Evolutionary conservation across 192 early-diverging fungal species (phyloP).

Genomic region (Phycomyces nitens): DNA sequence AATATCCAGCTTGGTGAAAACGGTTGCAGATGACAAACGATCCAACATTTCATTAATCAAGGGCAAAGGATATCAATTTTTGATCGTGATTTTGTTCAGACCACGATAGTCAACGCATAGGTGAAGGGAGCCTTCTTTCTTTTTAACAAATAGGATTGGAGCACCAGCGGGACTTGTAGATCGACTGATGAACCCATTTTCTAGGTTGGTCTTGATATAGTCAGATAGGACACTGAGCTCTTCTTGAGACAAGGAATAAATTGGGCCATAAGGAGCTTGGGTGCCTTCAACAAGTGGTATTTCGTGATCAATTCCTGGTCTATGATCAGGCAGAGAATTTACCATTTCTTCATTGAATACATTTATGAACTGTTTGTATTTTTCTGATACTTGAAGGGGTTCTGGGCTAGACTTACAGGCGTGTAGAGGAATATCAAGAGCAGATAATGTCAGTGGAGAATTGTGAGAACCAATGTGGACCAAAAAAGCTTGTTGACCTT

Average conservation of each 20-base stretch:
- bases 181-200: constrained; percentile 5
- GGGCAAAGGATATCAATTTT: constrained; percentile 41
- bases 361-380: background rate
- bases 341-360: constrained; percentile 5
- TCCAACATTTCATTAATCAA: constrained; percentile 39
- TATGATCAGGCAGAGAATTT: background rate
- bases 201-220: constrained; percentile 11
- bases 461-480: no score
- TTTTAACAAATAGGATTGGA: constrained; percentile 45
- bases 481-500: no score
- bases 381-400: background rate
- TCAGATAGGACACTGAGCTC: constrained; percentile 6
- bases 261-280: constrained; percentile 13
- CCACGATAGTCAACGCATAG: constrained; percentile 41
- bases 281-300: constrained; percentile 14
- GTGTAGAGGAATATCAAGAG: background rate
- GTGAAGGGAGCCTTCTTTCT: constrained; percentile 41
- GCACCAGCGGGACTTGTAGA: constrained; percentile 32
- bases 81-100: constrained; percentile 44
- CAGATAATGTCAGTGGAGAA: background rate
- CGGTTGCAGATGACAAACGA: background rate
- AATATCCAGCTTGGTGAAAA: constrained; percentile 34
- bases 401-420: background rate
- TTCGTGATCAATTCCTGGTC: constrained; percentile 1
- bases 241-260: constrained; percentile 3